Evolutionary conservation across 768 basidiomycete genomes (phyloP).

Genomic region (Hygrophorus russula): DNA sequence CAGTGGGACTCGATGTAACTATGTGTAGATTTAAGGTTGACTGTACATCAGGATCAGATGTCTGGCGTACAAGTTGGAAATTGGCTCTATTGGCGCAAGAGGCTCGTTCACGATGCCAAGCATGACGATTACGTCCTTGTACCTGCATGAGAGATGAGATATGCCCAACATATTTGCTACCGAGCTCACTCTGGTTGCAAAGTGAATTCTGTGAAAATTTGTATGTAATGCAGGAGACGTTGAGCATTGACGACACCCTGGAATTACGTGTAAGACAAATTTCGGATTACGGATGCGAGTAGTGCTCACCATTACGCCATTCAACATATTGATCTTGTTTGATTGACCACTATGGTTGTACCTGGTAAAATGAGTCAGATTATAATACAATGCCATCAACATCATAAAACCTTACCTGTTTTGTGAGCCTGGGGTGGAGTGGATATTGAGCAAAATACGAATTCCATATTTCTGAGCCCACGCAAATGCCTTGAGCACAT

Average conservation of each 20-base stretch:
- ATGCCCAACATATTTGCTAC: constrained; percentile 7
- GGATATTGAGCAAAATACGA: no score
- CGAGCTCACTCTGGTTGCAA: constrained; percentile 39
- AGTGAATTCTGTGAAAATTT: constrained; percentile 71
- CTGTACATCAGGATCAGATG: no score
- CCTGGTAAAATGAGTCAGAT: constrained; percentile 1
- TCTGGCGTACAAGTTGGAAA: no score
- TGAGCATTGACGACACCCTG: constrained; percentile 73
- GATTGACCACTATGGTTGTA: constrained; percentile 79
- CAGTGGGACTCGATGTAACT: no score
- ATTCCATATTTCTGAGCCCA: no score
- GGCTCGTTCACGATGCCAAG: no score
- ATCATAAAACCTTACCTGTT: constrained; percentile 52
- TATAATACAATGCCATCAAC: no score
- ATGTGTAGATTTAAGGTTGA: no score
- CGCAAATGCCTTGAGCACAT: no score
- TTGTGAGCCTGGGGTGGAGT: constrained; percentile 74
- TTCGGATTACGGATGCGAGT: neutral
- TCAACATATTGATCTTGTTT: constrained; percentile 68
- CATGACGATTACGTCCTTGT: constrained; percentile 48
- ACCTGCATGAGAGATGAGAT: constrained; percentile 12
- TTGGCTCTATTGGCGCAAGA: no score
- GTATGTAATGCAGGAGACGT: constrained; percentile 64
- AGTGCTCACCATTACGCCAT: constrained; percentile 87
- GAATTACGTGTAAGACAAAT: neutral